A percentile compares a stretch with the other conserved stretches of the same genome.
These are phyloP conservation scores for Trapa incisa DNA, from an alignment of 345 rosid genomes.

Conservation along the genomic window DNA sequence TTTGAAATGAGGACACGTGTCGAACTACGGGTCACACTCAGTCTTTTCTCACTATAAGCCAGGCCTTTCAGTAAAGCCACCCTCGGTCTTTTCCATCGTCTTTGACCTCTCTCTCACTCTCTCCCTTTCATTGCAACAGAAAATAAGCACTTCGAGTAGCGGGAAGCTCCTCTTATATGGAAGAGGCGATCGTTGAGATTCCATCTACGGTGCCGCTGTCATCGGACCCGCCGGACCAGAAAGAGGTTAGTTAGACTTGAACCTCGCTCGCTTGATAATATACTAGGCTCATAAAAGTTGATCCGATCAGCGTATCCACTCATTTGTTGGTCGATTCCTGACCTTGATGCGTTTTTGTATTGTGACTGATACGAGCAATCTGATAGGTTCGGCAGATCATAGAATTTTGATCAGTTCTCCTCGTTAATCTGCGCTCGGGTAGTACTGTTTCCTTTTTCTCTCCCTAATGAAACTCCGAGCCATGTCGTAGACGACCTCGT, in stretches of 20 bases:
- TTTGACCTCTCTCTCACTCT: not conserved
- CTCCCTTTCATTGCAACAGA: constrained; percentile 12
- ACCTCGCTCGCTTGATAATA: not conserved
- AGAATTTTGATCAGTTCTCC: not conserved
- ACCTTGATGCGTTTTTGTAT: not conserved
- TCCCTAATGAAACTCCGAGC: not conserved
- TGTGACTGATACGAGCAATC: not conserved
- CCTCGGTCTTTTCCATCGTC: not conserved
- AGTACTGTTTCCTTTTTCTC: not conserved
- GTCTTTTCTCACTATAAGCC: not conserved
- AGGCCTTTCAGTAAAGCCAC: too few relatives aligned
- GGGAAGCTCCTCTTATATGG: constrained; percentile 27
- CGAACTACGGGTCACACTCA: constrained; percentile 15
- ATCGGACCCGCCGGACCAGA: constrained; percentile 18
- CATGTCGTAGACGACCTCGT: not conserved
- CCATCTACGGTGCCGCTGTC: constrained; percentile 32
- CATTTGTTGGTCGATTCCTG: not conserved
- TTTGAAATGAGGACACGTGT: not conserved
- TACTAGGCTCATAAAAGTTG: not conserved
- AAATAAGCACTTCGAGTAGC: constrained; percentile 7
- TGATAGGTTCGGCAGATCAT: not conserved
- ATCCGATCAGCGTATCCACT: not conserved
- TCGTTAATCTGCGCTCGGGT: not conserved
- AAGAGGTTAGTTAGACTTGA: constrained; percentile 27
- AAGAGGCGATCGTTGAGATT: constrained; percentile 55